Base-by-base conservation (phyloP, 805 yeast species). In the Kazachstania martiniae region DNA sequence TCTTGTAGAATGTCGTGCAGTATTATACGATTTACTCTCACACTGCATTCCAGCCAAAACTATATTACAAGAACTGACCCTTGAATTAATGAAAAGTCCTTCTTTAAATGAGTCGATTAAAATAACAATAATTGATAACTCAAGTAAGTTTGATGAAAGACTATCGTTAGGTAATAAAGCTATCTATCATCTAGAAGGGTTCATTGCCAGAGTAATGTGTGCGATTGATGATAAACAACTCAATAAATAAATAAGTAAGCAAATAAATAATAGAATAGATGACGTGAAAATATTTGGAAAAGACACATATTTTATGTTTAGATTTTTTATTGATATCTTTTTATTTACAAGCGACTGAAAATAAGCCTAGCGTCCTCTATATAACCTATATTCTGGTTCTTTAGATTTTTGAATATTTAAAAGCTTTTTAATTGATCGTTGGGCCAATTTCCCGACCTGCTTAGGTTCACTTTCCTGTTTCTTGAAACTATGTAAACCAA, bases 111-210 rank as follows among this genome's bases (percentile, higher is more conserved):
- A 46, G 9, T 37, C 44, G 1, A 51, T 65, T 3, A 66, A 70
- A 27, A 38, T 54, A n/a, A 62, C 56, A 5, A 61, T 83, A 22
- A 70, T 81, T 8, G 69, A 69, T 7, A 58, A 74, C 4, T 78
- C 80, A 3, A 70, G 94, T 2, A 49, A 65, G 1, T 78, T 73
- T 46, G 98, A 91, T 51, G 95, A 91, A 47, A 70, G 98, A 36
- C 65, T 91, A 38, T 73, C 86, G 36, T 60, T 81, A 37, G 98
- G 97, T 3, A 71, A 72, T 37, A 91, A 91, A 56, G 83, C 86
- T 24, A 89, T 91, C 9, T 91, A 84, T 58, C 98, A 91, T 59
- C 60, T 91, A 34, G 98, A 91, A 61, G 98, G 97, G 1, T 91
- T 85, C 51, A 71, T 83, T 13, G 95, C 96, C 1, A 78, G 72